Evolutionary conservation across 768 basidiomycete species (phyloP).

Genomic region (Mycena latifolia): DNA sequence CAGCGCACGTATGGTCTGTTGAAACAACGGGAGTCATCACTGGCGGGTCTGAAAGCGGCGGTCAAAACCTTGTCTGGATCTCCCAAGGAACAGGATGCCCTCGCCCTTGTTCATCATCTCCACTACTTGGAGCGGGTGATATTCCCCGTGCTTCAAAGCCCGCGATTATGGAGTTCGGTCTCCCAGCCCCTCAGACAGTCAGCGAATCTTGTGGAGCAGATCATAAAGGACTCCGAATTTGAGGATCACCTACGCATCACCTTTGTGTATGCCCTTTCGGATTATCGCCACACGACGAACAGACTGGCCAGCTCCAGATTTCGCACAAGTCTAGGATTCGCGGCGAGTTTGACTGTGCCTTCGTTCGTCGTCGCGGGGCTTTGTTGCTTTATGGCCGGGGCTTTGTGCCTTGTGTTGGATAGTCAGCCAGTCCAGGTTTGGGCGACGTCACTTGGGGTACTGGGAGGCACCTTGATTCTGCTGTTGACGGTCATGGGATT

Average conservation of each 20-base stretch:
- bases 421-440: conserved; percentile 27
- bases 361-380: conserved; percentile 21
- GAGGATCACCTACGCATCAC: conserved; percentile 6
- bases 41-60: neutral
- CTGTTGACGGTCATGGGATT: neutral
- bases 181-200: neutral
- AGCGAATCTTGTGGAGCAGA: conserved; percentile 1
- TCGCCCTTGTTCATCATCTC: conserved; percentile 13
- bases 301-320: neutral
- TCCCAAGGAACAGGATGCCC: neutral
- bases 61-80: neutral
- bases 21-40: conserved; percentile 1
- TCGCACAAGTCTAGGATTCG: conserved; percentile 14
- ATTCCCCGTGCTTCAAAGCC: conserved; percentile 11
- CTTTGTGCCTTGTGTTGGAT: conserved; percentile 10
- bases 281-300: conserved; percentile 16
- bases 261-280: conserved; percentile 5
- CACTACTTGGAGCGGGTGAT: conserved; percentile 5
- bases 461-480: conserved; percentile 2
- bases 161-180: conserved; percentile 9
- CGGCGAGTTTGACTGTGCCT: conserved; percentile 15
- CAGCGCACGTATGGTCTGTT: conserved; percentile 19
- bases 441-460: conserved; percentile 21
- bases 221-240: neutral
- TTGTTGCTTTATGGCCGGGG: conserved; percentile 6